A percentile compares a stretch with the other conserved stretches of the same genome.
Conservation (phyloP, 768 basidiomycete species). For the Cystofilobasidium bisporidii region DNA sequence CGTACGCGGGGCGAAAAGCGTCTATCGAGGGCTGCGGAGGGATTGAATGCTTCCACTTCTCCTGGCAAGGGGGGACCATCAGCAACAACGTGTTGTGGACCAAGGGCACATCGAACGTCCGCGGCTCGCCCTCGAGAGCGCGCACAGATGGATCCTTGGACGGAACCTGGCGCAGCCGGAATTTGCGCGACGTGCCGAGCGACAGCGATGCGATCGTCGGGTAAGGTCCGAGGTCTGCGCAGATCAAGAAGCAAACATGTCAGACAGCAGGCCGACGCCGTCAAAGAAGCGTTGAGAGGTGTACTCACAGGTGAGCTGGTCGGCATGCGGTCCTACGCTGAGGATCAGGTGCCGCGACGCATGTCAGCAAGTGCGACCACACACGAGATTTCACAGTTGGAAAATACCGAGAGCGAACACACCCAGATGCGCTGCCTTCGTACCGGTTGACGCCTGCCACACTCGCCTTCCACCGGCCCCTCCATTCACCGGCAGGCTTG, state of each 20-base stretch:
- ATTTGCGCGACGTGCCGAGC: conserved; percentile 39
- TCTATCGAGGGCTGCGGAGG: conserved; percentile 38
- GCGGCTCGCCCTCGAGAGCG: conserved; percentile 20
- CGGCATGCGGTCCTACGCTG: conserved; percentile 40
- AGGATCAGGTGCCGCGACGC: too few species aligned
- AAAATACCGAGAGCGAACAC: too few species aligned
- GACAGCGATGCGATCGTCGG: conserved; percentile 40
- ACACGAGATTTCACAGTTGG: too few species aligned
- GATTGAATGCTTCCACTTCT: conserved; percentile 40
- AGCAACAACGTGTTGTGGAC: conserved; percentile 35
- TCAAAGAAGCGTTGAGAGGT: too few species aligned
- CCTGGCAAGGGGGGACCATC: conserved; percentile 41
- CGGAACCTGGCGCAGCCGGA: conserved; percentile 34
- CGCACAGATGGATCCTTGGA: conserved; percentile 6
- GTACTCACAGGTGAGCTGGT: conserved; percentile 38
- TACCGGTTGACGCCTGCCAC: conserved; percentile 40
- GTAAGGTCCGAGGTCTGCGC: conserved; percentile 40
- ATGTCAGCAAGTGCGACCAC: too few species aligned
- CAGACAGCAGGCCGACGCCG: too few species aligned
- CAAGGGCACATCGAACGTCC: conserved; percentile 39
- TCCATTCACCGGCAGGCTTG: conserved; percentile 36
- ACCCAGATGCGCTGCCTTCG: conserved; percentile 36
- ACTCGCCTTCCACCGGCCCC: conserved; percentile 37
- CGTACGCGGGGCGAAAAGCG: conserved; percentile 36
- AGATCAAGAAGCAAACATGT: too few species aligned